Conservation (phyloP, 2,329 filamentous ascomycete species). For the Aphanocladium album region DNA sequence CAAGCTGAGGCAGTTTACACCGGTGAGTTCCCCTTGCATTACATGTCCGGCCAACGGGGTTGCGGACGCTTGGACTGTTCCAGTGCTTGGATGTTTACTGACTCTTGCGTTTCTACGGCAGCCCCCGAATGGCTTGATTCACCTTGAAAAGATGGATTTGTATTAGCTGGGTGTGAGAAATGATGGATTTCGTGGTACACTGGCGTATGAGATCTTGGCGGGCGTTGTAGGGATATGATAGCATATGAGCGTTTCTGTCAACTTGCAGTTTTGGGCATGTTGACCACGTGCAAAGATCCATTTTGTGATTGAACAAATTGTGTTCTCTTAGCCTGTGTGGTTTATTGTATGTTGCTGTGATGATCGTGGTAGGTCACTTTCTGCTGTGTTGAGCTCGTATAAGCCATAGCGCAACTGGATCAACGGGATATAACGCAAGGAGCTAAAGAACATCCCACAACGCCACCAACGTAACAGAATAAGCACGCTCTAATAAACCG, state of each 20-base stretch:
- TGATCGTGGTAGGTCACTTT: too few species aligned
- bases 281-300: neutral
- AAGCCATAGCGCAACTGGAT: too few species aligned
- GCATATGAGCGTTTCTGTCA: neutral
- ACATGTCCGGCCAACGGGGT: too few species aligned
- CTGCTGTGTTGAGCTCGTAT: too few species aligned
- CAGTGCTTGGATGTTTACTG: neutral
- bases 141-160: slow-evolving; percentile 50
- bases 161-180: slow-evolving; percentile 19
- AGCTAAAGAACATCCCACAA: too few species aligned
- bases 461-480: too few species aligned
- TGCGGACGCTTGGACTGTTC: neutral
- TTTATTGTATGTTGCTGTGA: too few species aligned
- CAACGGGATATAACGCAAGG: too few species aligned
- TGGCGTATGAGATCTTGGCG: neutral
- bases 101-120: slow-evolving; percentile 23
- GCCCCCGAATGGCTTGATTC: slow-evolving; percentile 61
- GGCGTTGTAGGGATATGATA: neutral
- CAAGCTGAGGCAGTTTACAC: slow-evolving; percentile 78
- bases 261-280: neutral
- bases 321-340: too few species aligned
- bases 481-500: too few species aligned
- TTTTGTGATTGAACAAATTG: too few species aligned
- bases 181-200: neutral
- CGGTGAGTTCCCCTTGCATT: slow-evolving; percentile 49